Percentiles rank a stretch among this genome's conserved stretches.
These are phyloP conservation scores for Solanum clarkiae DNA, from an alignment of 257 asterid species.

Conservation along the genomic window DNA sequence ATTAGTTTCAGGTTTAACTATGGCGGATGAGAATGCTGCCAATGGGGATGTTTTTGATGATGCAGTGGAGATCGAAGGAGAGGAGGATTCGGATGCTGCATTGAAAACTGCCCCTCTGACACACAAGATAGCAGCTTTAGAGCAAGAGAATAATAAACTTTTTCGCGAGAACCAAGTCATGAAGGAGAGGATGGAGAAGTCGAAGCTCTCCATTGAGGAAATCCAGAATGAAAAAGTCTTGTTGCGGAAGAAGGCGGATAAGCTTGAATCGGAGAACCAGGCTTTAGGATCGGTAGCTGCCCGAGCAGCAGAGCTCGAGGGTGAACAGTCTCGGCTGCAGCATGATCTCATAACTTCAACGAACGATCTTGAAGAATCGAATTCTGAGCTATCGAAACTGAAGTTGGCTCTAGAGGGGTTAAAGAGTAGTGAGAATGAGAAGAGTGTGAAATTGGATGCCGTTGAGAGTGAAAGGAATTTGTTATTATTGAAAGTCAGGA, in stretches of 20 bases:
- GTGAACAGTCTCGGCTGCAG: slow-evolving; percentile 44
- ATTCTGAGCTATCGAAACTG: slow-evolving; percentile 19
- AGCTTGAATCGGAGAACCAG: slow-evolving; percentile 23
- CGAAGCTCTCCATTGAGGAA: slow-evolving; percentile 24
- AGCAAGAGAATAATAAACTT: slow-evolving; percentile 33
- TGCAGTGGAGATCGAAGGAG: slow-evolving; percentile 33
- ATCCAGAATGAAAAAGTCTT: slow-evolving; percentile 21
- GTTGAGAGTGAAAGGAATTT: slow-evolving; percentile 36
- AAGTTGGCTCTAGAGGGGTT: slow-evolving; percentile 27
- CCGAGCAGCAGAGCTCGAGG: slow-evolving; percentile 57
- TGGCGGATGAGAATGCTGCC: slow-evolving; percentile 42
- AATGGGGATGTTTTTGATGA: slow-evolving; percentile 36
- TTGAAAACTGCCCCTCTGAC: slow-evolving; percentile 19
- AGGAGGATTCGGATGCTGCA: slow-evolving; percentile 22
- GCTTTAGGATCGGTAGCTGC: slow-evolving; percentile 32
- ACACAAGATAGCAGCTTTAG: slow-evolving; percentile 25
- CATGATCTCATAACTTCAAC: slow-evolving; percentile 39
- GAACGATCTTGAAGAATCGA: slow-evolving; percentile 42
- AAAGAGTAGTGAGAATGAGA: slow-evolving; percentile 28
- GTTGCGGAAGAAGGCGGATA: slow-evolving; percentile 13
- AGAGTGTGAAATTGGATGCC: slow-evolving; percentile 29
- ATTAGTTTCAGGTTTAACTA: neutral
- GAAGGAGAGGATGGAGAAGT: slow-evolving; percentile 27
- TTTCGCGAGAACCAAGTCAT: slow-evolving; percentile 24
- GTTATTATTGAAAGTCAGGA: slow-evolving; percentile 22